Conservation (phyloP, 176 grass and related monocot genomes). For the Juncus effusus region DNA sequence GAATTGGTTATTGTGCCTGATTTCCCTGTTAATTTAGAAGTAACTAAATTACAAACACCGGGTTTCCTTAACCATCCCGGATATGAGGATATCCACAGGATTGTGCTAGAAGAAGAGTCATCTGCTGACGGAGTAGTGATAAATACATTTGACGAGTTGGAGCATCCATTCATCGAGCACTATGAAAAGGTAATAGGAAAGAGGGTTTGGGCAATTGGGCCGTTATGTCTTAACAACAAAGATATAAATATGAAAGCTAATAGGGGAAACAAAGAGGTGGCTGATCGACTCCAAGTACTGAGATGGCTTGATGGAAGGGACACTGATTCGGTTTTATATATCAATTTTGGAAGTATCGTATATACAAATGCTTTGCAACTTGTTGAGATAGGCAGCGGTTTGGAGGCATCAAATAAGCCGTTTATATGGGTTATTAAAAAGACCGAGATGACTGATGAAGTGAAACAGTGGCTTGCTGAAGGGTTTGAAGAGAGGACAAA, state of each 20-base stretch:
- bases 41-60: constrained; percentile 20
- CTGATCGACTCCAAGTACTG: not conserved
- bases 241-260: not conserved
- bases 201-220: constrained; percentile 18
- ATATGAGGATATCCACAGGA: not conserved
- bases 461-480: constrained; percentile 34
- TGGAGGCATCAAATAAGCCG: constrained; percentile 38
- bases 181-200: constrained; percentile 15
- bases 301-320: constrained; percentile 26
- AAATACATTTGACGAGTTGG: constrained; percentile 25
- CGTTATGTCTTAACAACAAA: constrained; percentile 23
- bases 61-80: constrained; percentile 21
- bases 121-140: constrained; percentile 4
- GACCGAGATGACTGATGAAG: constrained; percentile 22
- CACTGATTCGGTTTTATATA: constrained; percentile 10
- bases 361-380: constrained; percentile 14
- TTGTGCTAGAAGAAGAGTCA: constrained; percentile 20
- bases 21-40: constrained; percentile 17
- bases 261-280: constrained; percentile 15
- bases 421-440: constrained; percentile 57
- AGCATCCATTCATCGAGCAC: constrained; percentile 16
- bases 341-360: constrained; percentile 20
- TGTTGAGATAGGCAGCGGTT: constrained; percentile 25
- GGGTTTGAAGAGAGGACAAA: constrained; percentile 43
- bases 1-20: constrained; percentile 16